Evolutionary conservation across 495 filamentous ascomycete genomes (phyloP).

Genomic region (Parathielavia hyrcaniae): DNA sequence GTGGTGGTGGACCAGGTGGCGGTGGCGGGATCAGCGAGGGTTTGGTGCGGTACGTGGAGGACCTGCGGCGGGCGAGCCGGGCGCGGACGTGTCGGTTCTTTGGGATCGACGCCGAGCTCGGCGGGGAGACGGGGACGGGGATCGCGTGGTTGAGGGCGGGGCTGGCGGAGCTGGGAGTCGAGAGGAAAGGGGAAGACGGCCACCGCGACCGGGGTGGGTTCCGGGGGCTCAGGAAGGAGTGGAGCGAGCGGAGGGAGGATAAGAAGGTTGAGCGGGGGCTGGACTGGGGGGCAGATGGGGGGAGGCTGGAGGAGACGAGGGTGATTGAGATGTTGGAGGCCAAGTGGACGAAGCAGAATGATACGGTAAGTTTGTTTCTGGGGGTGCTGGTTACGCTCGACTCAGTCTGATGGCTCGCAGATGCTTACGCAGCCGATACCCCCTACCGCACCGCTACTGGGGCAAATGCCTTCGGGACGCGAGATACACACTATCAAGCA

Average conservation of each 20-base stretch:
- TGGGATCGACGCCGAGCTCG: slow-evolving; percentile 78
- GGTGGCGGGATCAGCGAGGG: slow-evolving; percentile 52
- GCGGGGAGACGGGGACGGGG: slow-evolving; percentile 69
- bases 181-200: slow-evolving; percentile 26
- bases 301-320: slow-evolving; percentile 73
- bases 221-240: slow-evolving; percentile 64
- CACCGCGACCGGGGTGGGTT: slow-evolving; percentile 37
- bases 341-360: slow-evolving; percentile 90
- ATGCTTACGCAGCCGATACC: slow-evolving; percentile 77
- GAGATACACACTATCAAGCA: slow-evolving; percentile 67
- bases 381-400: neutral
- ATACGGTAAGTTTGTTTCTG: slow-evolving; percentile 58
- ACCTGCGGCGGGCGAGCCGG: slow-evolving; percentile 63
- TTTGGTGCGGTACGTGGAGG: slow-evolving; percentile 63
- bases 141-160: slow-evolving; percentile 79
- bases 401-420: slow-evolving; percentile 36
- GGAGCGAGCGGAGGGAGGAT: slow-evolving; percentile 62
- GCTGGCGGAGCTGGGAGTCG: slow-evolving; percentile 61
- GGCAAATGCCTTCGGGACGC: slow-evolving; percentile 76
- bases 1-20: neutral
- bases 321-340: slow-evolving; percentile 79
- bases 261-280: slow-evolving; percentile 60
- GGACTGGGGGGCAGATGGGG: slow-evolving; percentile 77
- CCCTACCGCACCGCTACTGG: slow-evolving; percentile 58
- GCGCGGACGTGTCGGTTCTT: slow-evolving; percentile 87